phyloP scores from a whole-genome alignment of 805 yeast species.

The Candida nitratophila region DNA sequence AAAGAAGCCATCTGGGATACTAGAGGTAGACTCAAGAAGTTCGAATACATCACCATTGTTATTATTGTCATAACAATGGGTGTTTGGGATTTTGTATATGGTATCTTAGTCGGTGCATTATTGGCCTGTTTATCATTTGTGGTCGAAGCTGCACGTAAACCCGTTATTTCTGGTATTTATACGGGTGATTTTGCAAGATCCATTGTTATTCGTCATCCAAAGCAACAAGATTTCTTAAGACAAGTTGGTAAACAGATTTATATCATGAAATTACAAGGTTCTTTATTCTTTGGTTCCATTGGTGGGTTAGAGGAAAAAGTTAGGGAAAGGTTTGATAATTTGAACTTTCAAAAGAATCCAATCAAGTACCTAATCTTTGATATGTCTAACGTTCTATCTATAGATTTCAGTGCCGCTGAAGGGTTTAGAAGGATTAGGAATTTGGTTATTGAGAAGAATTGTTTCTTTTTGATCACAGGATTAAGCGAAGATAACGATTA shows the following conservation, averaged over 20 bases:
- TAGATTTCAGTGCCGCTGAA: constrained; percentile 95
- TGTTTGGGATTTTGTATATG: constrained; percentile 87
- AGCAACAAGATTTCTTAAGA: constrained; percentile 75
- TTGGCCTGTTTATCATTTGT: constrained; percentile 93
- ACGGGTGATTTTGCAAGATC: constrained; percentile 88
- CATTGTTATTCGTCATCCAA: constrained; percentile 85
- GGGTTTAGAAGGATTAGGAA: constrained; percentile 85
- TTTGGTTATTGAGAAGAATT: constrained; percentile 58
- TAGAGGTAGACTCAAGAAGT: constrained; percentile 59
- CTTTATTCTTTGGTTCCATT: constrained; percentile 91
- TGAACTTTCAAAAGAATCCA: constrained; percentile 43
- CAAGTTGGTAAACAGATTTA: constrained; percentile 89
- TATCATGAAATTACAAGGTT: constrained; percentile 79
- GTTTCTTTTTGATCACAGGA: constrained; percentile 73
- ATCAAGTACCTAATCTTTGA: constrained; percentile 80
- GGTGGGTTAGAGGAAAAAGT: constrained; percentile 82
- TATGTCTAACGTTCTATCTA: constrained; percentile 69
- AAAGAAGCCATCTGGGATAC: constrained; percentile 87
- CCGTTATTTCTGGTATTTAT: constrained; percentile 74
- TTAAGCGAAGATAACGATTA: constrained; percentile 42
- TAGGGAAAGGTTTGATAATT: constrained; percentile 55
- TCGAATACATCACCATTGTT: constrained; percentile 79
- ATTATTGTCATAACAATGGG: constrained; percentile 95
- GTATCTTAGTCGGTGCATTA: constrained; percentile 83
- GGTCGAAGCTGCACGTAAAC: constrained; percentile 81